Conservation (phyloP, 1,284 basidiomycete genomes). For the Ustilago loliicola region DNA sequence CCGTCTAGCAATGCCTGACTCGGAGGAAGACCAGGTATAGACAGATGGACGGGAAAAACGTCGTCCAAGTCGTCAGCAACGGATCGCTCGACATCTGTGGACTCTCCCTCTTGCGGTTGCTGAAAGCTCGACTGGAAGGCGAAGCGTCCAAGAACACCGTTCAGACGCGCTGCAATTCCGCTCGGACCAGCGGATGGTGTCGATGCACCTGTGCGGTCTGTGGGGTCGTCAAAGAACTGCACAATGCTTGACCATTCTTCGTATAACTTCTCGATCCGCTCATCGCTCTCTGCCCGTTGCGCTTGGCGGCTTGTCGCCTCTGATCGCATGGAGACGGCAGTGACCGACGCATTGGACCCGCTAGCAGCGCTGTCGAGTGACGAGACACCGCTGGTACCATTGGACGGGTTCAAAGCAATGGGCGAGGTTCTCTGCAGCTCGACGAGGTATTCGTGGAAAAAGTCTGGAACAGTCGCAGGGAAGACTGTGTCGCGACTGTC, state of each 20-base stretch:
- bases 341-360: slow-evolving; percentile 44
- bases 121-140: slow-evolving; percentile 55
- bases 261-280: slow-evolving; percentile 66
- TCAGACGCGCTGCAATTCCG: slow-evolving; percentile 22
- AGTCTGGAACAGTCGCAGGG: slow-evolving; percentile 92
- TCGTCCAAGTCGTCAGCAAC: slow-evolving; percentile 28
- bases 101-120: slow-evolving; percentile 25
- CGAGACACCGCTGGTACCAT: slow-evolving; percentile 11
- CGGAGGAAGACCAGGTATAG: slow-evolving; percentile 57
- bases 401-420: slow-evolving; percentile 4
- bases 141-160: slow-evolving; percentile 33
- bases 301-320: slow-evolving; percentile 21
- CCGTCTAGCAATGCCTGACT: slow-evolving; percentile 27
- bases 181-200: slow-evolving; percentile 8
- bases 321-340: slow-evolving; percentile 39
- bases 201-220: not conserved
- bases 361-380: slow-evolving; percentile 31
- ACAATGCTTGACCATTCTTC: slow-evolving; percentile 65
- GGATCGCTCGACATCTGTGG: slow-evolving; percentile 14
- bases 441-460: slow-evolving; percentile 88
- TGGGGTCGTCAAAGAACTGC: slow-evolving; percentile 42
- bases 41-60: slow-evolving; percentile 50
- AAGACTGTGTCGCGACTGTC: slow-evolving; percentile 82
- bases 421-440: slow-evolving; percentile 78
- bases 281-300: slow-evolving; percentile 60